phyloP scores from a whole-genome alignment of 2,329 filamentous ascomycete species.

The Amauroascus niger region DNA sequence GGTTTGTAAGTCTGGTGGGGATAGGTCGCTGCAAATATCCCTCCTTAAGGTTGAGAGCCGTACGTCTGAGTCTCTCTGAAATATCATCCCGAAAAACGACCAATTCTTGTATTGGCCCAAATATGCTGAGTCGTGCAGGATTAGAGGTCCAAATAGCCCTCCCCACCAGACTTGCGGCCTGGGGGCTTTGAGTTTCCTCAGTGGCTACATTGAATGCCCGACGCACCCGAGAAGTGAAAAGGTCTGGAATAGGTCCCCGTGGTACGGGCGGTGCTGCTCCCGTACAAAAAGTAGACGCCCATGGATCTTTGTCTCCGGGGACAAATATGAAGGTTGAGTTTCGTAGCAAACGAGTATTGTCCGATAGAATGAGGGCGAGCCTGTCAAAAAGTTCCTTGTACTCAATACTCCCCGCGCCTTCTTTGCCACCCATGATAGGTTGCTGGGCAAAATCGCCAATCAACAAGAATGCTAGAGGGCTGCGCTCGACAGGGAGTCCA shows the following conservation, averaged over 20 bases:
- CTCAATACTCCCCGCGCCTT: constrained; percentile 73
- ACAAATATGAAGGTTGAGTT: constrained; percentile 82
- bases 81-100: constrained; percentile 82
- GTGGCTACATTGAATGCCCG: constrained; percentile 71
- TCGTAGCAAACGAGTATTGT: constrained; percentile 72
- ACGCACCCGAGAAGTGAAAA: constrained; percentile 82
- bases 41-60: constrained; percentile 45
- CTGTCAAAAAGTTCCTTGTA: constrained; percentile 95
- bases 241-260: constrained; percentile 57
- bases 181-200: constrained; percentile 42
- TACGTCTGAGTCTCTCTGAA: constrained; percentile 64
- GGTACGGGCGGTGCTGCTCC: constrained; percentile 40
- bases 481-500: constrained; percentile 50
- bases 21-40: not conserved
- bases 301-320: constrained; percentile 95
- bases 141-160: constrained; percentile 84
- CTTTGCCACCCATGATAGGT: constrained; percentile 53
- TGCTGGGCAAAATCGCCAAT: constrained; percentile 69
- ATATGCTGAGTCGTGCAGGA: constrained; percentile 69
- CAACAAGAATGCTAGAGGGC: constrained; percentile 70
- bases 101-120: constrained; percentile 80
- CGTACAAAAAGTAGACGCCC: constrained; percentile 67
- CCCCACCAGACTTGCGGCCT: constrained; percentile 41
- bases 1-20: too few species aligned
- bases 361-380: constrained; percentile 68